Conservation (phyloP, 345 rosid genomes). For the Lepidium didymum region DNA sequence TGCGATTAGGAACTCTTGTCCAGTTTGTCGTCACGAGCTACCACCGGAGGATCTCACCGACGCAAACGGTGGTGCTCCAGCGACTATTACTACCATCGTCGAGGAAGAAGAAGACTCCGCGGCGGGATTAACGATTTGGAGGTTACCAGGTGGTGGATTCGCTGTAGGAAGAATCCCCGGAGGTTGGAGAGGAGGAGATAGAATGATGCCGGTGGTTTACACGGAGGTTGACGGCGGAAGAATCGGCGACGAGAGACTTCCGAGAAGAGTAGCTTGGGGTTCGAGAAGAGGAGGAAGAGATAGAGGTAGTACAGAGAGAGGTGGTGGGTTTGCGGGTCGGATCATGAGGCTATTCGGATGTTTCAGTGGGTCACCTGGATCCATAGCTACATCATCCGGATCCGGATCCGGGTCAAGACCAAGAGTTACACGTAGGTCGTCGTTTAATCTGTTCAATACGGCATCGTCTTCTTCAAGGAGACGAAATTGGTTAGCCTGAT, state of each 20-base stretch:
- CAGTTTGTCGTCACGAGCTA: slow-evolving; percentile 86
- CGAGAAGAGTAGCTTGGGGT: slow-evolving; percentile 75
- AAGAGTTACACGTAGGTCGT: slow-evolving; percentile 15
- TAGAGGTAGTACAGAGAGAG: slow-evolving; percentile 44
- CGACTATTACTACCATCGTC: neutral
- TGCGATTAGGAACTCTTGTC: slow-evolving; percentile 75
- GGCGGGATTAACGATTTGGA: slow-evolving; percentile 88
- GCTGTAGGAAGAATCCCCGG: slow-evolving; percentile 89
- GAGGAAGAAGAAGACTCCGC: slow-evolving; percentile 40
- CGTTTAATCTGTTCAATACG: slow-evolving; percentile 16
- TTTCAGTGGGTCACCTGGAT: slow-evolving; percentile 42
- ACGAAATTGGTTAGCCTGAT: slow-evolving; percentile 26
- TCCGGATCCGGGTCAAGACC: slow-evolving; percentile 21
- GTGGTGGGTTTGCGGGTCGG: slow-evolving; percentile 41
- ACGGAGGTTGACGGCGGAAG: slow-evolving; percentile 89
- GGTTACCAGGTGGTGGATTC: slow-evolving; percentile 87
- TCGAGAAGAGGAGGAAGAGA: slow-evolving; percentile 48
- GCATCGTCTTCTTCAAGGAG: slow-evolving; percentile 20
- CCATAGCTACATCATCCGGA: slow-evolving; percentile 15
- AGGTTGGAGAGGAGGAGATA: slow-evolving; percentile 60
- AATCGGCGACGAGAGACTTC: slow-evolving; percentile 43
- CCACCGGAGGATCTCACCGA: slow-evolving; percentile 33
- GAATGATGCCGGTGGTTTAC: slow-evolving; percentile 75
- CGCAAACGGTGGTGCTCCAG: neutral
- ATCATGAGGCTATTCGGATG: slow-evolving; percentile 45